Base-by-base conservation (phyloP, 2,329 filamentous ascomycete species). In the Colletotrichum sublineola region DNA sequence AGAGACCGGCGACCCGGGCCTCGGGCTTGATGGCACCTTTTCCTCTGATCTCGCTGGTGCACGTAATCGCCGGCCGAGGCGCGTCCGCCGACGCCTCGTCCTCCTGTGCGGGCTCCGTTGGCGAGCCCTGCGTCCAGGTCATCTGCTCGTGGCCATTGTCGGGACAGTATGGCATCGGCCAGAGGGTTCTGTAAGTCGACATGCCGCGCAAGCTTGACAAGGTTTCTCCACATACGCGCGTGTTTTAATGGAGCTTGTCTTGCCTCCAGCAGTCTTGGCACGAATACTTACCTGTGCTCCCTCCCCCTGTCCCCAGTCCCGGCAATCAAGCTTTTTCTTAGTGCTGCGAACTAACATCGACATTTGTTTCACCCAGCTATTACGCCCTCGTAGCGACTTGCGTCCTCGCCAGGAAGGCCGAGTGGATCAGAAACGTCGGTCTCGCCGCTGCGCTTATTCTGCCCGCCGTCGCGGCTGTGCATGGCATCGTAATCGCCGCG, bases 331-430 rank as follows among this genome's bases (percentile, higher is more conserved):
- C 56, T 58, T 58, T 58, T 33, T 60, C 36, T 29, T 58, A 48
- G 52, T 31, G 44, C 62, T 33, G n/a, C 57, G 15, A 52, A 40
- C 68, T 73, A 48, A 74, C 38, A 44, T 46, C 36, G 33, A 15
- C 52, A 31, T 60, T 31, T 24, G 56, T 20, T 50, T 24, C 12
- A 56, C 12, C 12, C 73, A 89, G 89, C 72, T 91, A 92, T 78
- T 93, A 93, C 77, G 84, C 88, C 55, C 86, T 93, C 1, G 86
- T 93, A 62, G 85, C 88, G 61, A 86, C 89, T 2, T 93, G 90
- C 76, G 85, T 92, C 4, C 79, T 92, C 60, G 90, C 88, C n/a
- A 85, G 89, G 61, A 90, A 89, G 75, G 80, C 82, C 38, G 86
- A 89, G 79, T 92, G 89, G 89, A 83, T 92, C 5, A 85, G 87